A percentile compares a stretch with the other conserved stretches of the same genome.
These are phyloP conservation scores for Pythium aquatile DNA, from an alignment of 352 stramenopile genomes.

Conservation along the genomic window DNA sequence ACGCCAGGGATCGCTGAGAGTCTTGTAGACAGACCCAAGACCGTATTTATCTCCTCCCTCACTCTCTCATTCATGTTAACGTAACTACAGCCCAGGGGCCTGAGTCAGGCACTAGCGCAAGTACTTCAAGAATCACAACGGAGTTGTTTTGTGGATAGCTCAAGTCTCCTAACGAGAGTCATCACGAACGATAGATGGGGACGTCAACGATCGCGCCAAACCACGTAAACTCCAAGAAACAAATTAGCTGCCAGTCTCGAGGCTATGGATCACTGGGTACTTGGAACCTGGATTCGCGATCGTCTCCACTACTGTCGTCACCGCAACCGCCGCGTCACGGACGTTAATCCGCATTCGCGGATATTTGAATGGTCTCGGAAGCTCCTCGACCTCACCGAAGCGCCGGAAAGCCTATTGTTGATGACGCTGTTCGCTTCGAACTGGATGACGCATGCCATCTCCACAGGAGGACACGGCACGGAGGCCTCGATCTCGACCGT, in stretches of 20 bases:
- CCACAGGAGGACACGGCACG: conserved; percentile 6
- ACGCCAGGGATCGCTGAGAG: not conserved
- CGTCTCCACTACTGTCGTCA: conserved; percentile 17
- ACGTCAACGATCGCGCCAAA: conserved; percentile 7
- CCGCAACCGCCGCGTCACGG: conserved; percentile 18
- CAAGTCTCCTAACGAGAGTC: no score
- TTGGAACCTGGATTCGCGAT: conserved; percentile 19
- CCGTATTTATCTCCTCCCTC: not conserved
- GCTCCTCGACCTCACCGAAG: no score
- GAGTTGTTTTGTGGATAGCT: not conserved
- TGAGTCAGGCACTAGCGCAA: no score
- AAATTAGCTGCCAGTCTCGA: conserved; percentile 20
- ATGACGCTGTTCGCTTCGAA: conserved; percentile 27
- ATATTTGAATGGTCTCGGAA: no score
- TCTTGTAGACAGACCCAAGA: not conserved
- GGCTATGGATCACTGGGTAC: conserved; percentile 19
- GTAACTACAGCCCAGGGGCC: no score
- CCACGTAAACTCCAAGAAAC: conserved; percentile 20
- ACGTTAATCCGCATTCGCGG: conserved; percentile 4
- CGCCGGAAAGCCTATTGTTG: conserved; percentile 22
- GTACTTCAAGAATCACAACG: no score
- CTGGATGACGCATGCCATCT: conserved; percentile 5
- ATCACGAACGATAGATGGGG: not conserved
- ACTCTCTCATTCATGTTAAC: no score
- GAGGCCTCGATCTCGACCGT: conserved; percentile 5